These are phyloP conservation scores for Metschnikowia sp. DNA, from an alignment of 805 yeast species.

Conservation along the genomic window DNA sequence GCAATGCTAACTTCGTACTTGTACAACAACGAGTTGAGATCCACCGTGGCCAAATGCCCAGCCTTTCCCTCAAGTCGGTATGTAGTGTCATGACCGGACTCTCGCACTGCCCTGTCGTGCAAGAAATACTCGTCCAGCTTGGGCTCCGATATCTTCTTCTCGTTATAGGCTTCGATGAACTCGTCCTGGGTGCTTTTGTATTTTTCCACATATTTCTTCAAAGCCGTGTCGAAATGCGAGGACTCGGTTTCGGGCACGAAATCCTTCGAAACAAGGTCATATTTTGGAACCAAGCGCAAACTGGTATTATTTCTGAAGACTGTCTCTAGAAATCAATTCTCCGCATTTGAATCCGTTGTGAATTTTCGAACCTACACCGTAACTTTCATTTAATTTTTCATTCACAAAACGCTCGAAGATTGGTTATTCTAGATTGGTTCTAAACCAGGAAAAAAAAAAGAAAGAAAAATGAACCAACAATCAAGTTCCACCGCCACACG, in stretches of 20 bases:
- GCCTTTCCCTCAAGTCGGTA: slow-evolving; percentile 87
- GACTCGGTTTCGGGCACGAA: slow-evolving; percentile 81
- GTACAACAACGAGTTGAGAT: slow-evolving; percentile 78
- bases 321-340: too few relatives aligned
- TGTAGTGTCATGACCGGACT: slow-evolving; percentile 93
- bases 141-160: slow-evolving; percentile 65
- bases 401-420: too few relatives aligned
- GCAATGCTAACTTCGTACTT: slow-evolving; percentile 90
- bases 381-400: too few relatives aligned
- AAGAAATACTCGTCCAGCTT: slow-evolving; percentile 82
- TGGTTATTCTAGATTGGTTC: too few relatives aligned
- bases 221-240: slow-evolving; percentile 73
- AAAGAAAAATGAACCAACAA: too few relatives aligned
- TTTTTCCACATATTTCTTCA: slow-evolving; percentile 66
- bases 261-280: too few relatives aligned
- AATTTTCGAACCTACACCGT: too few relatives aligned
- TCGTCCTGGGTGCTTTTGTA: slow-evolving; percentile 58
- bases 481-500: slow-evolving; percentile 3
- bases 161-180: slow-evolving; percentile 60
- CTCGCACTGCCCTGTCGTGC: slow-evolving; percentile 93
- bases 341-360: too few relatives aligned
- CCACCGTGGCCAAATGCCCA: slow-evolving; percentile 87
- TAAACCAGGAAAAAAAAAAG: too few relatives aligned
- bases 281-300: too few relatives aligned
- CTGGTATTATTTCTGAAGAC: too few relatives aligned